A percentile compares a stretch with the other conserved stretches of the same genome.
phyloP scores from a whole-genome alignment of 768 basidiomycete genomes.

The Amanita brunnescens region DNA sequence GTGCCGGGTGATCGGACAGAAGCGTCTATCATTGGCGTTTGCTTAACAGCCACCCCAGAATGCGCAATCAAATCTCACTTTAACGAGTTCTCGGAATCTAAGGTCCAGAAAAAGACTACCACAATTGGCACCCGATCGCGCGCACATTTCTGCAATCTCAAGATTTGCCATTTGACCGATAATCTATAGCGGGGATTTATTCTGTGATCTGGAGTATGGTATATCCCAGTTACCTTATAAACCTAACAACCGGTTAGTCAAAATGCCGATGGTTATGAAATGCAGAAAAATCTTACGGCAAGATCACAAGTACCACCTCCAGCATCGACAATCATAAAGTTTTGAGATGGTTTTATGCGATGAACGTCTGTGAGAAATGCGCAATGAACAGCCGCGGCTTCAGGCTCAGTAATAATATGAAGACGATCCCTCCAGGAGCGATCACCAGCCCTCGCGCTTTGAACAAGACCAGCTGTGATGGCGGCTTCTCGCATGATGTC shows the following conservation, averaged over 20 bases:
- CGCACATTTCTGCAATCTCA: slow-evolving; percentile 90
- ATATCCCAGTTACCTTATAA: slow-evolving; percentile 2
- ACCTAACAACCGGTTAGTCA: not conserved
- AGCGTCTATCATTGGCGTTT: slow-evolving; percentile 29
- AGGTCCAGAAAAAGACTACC: slow-evolving; percentile 85
- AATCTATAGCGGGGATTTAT: slow-evolving; percentile 35
- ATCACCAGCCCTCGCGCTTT: slow-evolving; percentile 62
- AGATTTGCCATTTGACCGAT: slow-evolving; percentile 72
- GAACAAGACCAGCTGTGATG: slow-evolving; percentile 72
- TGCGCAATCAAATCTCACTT: slow-evolving; percentile 23
- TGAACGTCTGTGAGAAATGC: slow-evolving; percentile 75
- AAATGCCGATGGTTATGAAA: not conserved
- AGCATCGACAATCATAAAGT: slow-evolving; percentile 88
- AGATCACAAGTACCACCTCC: slow-evolving; percentile 70
- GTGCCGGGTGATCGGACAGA: slow-evolving; percentile 75
- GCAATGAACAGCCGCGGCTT: slow-evolving; percentile 89
- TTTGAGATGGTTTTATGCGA: slow-evolving; percentile 70
- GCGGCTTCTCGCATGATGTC: slow-evolving; percentile 83
- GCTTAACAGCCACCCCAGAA: not conserved
- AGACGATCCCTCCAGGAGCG: slow-evolving; percentile 71
- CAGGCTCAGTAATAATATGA: slow-evolving; percentile 73
- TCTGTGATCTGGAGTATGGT: not conserved
- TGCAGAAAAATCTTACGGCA: slow-evolving; percentile 36
- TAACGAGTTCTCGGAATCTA: slow-evolving; percentile 75
- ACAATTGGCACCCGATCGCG: slow-evolving; percentile 80